A percentile compares a stretch with the other conserved stretches of the same genome.
phyloP scores from a whole-genome alignment of 345 rosid genomes.

The Litchi chinensis region DNA sequence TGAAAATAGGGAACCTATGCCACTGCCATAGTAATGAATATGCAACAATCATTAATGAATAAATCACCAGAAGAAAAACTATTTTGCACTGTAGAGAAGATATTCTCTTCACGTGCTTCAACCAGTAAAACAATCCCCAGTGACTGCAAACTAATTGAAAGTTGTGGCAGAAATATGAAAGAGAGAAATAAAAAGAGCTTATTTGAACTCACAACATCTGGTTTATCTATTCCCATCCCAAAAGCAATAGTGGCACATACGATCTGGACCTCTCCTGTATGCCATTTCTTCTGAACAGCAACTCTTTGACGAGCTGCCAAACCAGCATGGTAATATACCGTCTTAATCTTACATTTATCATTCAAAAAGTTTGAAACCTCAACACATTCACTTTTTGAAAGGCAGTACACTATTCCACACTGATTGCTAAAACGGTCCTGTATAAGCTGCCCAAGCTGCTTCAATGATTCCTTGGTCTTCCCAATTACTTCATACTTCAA shows the following conservation, averaged over 20 bases:
- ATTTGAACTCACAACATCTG: conserved; percentile 78
- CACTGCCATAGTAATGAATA: neutral
- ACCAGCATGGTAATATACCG: conserved; percentile 83
- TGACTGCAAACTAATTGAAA: conserved; percentile 8
- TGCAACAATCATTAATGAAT: conserved; percentile 3
- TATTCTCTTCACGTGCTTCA: neutral
- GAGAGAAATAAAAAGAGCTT: conserved; percentile 13
- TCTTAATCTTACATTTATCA: conserved; percentile 70
- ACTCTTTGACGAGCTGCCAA: conserved; percentile 73
- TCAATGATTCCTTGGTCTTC: conserved; percentile 73
- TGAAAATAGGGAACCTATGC: neutral
- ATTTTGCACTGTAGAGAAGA: conserved; percentile 3
- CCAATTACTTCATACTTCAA: conserved; percentile 79
- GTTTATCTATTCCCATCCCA: conserved; percentile 98
- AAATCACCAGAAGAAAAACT: neutral
- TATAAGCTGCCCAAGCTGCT: conserved; percentile 80
- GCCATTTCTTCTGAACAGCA: conserved; percentile 84
- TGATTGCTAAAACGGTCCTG: conserved; percentile 67
- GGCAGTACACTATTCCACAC: conserved; percentile 83
- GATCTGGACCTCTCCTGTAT: conserved; percentile 71
- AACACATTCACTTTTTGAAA: conserved; percentile 81
- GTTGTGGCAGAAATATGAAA: neutral
- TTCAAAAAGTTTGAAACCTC: conserved; percentile 79
- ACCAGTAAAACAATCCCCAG: conserved; percentile 5
- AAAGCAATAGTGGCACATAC: conserved; percentile 93